phyloP scores from a whole-genome alignment of 2,329 filamentous ascomycete genomes.

The Penicillium sp. region DNA sequence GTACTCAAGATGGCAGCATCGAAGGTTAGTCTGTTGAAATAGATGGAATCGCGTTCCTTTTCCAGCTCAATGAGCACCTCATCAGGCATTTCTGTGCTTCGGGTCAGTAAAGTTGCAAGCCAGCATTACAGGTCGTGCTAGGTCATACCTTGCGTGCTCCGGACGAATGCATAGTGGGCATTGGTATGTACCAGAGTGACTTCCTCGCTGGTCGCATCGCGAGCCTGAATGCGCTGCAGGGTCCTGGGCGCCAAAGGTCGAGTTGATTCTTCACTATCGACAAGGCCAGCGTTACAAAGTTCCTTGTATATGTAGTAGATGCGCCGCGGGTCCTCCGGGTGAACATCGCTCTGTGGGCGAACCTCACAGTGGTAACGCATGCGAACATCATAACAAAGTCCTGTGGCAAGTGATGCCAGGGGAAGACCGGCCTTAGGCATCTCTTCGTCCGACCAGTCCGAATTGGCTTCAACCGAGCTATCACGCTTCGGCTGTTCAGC shows the following conservation, averaged over 20 bases:
- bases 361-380: constrained; percentile 96
- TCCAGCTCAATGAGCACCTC: constrained; percentile 67
- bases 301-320: constrained; percentile 92
- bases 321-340: constrained; percentile 88
- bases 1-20: constrained; percentile 78
- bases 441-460: constrained; percentile 42
- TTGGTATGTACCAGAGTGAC: constrained; percentile 73
- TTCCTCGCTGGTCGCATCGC: constrained; percentile 73
- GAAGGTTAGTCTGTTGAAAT: constrained; percentile 78
- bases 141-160: constrained; percentile 48
- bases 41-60: constrained; percentile 69
- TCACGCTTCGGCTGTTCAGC: constrained; percentile 27
- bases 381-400: constrained; percentile 83
- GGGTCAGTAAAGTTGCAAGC: constrained; percentile 14
- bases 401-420: constrained; percentile 59
- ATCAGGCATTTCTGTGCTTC: constrained; percentile 45
- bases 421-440: constrained; percentile 43
- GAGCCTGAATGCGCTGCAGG: constrained; percentile 67
- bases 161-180: constrained; percentile 76
- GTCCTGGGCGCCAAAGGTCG: constrained; percentile 52
- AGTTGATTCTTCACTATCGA: constrained; percentile 58
- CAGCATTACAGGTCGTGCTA: neutral
- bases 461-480: constrained; percentile 39
- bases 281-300: constrained; percentile 74
- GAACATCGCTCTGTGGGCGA: constrained; percentile 64